Base-by-base conservation (phyloP, 805 yeast species). In the Wickerhamomyces pijperi region DNA sequence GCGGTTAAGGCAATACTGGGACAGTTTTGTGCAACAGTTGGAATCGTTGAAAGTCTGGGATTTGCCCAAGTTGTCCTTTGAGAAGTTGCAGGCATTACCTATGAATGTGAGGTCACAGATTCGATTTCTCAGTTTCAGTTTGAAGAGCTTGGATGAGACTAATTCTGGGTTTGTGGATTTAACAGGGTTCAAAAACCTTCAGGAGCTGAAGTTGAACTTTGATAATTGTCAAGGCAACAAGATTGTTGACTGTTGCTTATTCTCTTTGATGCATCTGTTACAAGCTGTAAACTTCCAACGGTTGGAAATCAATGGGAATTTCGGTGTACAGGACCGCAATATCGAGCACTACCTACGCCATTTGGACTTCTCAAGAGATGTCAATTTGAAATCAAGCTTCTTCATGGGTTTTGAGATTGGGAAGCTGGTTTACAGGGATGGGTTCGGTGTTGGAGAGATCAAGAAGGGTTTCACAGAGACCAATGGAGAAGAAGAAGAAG, bases 1-100 rank as follows among this genome's bases (percentile, higher is more conserved):
- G 25, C 21, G 33, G 5, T 32, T 52, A 13, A 42, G 55, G 29
- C 54, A 50, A 35, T 44, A 43, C 19, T 49, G 50, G 49, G 50
- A 45, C n/a, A 32, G 38, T 2, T 51, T 44, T 2, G n/a, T 49
- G 2, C 47, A 46, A 17, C 19, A 37, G 5, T 39, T 46, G 12
- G 35, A 36, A 5, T 43, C 42, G 19, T 32, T 51, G 21, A 51
- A 40, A 29, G 34, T 34, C 12, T 43, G 48, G 7, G 17, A 38
- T 2, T 36, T 46, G 14, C 52, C 52, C 5, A 45, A 42, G 34
- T 19, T 46, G 2, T 46, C 53, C n/a, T 35, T 49, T 11, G 48
- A 46, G 9, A 48, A 39, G 32, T 17, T 51, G 15, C 36, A 38
- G n/a, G 29, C 36, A 16, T 7, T 44, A 4, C 25, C 38, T 5